A percentile compares a stretch with the other conserved stretches of the same genome.
Conservation (phyloP, 805 yeast species). For the Jamesozyma piceae region DNA sequence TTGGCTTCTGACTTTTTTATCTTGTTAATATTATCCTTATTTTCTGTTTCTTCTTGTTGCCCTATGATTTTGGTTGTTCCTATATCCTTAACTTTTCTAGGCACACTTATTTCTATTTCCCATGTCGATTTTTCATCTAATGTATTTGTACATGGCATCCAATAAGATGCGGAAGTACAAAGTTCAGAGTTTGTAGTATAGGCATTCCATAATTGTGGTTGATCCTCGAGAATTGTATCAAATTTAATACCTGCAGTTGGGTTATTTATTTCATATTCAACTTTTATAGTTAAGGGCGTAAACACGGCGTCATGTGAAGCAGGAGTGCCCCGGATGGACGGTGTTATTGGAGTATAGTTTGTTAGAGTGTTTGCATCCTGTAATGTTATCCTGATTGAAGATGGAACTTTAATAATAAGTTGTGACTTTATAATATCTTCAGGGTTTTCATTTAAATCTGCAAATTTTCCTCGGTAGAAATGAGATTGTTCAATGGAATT, state of each 20-base stretch:
- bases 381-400: slow-evolving; percentile 44
- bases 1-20: slow-evolving; percentile 9
- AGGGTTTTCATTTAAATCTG: slow-evolving; percentile 24
- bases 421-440: slow-evolving; percentile 26
- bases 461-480: slow-evolving; percentile 25
- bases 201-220: slow-evolving; percentile 61
- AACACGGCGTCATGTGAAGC: slow-evolving; percentile 42
- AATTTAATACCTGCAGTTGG: slow-evolving; percentile 71
- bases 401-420: slow-evolving; percentile 26
- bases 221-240: slow-evolving; percentile 34
- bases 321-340: slow-evolving; percentile 35
- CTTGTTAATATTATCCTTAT: slow-evolving; percentile 7
- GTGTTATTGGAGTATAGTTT: slow-evolving; percentile 32
- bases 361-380: slow-evolving; percentile 40
- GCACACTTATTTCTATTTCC: slow-evolving; percentile 82
- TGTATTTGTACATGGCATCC: slow-evolving; percentile 95
- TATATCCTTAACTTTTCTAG: slow-evolving; percentile 68
- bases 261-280: slow-evolving; percentile 55
- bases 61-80: slow-evolving; percentile 34
- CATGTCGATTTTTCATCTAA: slow-evolving; percentile 84
- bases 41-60: slow-evolving; percentile 9
- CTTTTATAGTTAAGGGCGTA: slow-evolving; percentile 63
- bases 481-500: slow-evolving; percentile 29
- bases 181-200: slow-evolving; percentile 74
- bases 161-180: slow-evolving; percentile 79